These are phyloP conservation scores for Plasmopara viticola DNA, from an alignment of 352 stramenopile genomes.

Conservation along the genomic window DNA sequence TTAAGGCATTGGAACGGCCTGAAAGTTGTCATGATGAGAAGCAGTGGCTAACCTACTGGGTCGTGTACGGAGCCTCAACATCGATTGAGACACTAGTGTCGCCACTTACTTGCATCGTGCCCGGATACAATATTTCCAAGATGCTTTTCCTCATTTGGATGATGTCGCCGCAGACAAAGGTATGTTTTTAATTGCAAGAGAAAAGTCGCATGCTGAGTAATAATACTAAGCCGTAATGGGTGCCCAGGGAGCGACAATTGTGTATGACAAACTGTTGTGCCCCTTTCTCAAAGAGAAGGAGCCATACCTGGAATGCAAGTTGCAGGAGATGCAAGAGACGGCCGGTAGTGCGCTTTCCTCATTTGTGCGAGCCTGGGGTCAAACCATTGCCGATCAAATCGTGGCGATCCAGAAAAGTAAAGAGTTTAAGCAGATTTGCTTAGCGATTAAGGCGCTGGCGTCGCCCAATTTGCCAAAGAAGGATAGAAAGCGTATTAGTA, in stretches of 20 bases:
- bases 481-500: constrained; percentile 16
- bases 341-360: constrained; percentile 45
- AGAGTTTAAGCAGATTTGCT: constrained; percentile 41
- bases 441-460: constrained; percentile 27
- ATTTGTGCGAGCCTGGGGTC: constrained; percentile 39
- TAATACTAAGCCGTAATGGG: neutral
- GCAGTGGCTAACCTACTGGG: constrained; percentile 94
- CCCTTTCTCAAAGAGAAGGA: constrained; percentile 71
- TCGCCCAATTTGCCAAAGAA: constrained; percentile 20
- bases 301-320: constrained; percentile 56
- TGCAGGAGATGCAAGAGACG: constrained; percentile 38
- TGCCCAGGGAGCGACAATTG: constrained; percentile 46
- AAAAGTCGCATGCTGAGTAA: neutral
- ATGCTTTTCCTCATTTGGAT: constrained; percentile 94
- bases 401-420: constrained; percentile 43
- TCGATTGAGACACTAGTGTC: constrained; percentile 81
- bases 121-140: constrained; percentile 94
- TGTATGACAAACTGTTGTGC: constrained; percentile 56
- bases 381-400: constrained; percentile 44
- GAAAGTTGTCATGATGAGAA: constrained; percentile 47
- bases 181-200: constrained; percentile 20
- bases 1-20: constrained; percentile 63
- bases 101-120: constrained; percentile 65
- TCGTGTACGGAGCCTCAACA: constrained; percentile 92
- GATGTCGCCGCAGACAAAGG: constrained; percentile 89